Conservation (phyloP, 1,284 basidiomycete species). For the Moesziomyces aphidis region DNA sequence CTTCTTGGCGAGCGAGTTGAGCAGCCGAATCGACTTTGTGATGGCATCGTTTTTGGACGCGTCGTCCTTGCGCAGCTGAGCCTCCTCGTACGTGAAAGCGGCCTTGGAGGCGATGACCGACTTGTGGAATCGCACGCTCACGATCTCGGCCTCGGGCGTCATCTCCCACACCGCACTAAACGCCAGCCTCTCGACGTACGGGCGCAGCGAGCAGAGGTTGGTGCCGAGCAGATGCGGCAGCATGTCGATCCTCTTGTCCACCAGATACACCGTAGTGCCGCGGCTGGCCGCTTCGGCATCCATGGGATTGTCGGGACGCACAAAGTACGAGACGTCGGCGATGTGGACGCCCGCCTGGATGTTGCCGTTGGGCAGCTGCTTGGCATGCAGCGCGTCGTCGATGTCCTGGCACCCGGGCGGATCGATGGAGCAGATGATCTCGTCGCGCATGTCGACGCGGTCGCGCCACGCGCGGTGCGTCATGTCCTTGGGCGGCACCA, state of each 20-base stretch:
- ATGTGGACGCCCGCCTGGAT: slow-evolving; percentile 99
- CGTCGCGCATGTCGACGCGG: slow-evolving; percentile 85
- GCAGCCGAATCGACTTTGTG: slow-evolving; percentile 87
- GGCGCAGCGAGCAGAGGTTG: slow-evolving; percentile 92
- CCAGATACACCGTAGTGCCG: slow-evolving; percentile 97
- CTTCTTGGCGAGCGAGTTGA: slow-evolving; percentile 88
- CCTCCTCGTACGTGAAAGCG: slow-evolving; percentile 97
- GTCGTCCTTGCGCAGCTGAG: slow-evolving; percentile 93
- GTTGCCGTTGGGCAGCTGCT: slow-evolving; percentile 88
- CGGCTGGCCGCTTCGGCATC: slow-evolving; percentile 93
- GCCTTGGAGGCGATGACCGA: slow-evolving; percentile 96
- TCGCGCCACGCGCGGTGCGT: slow-evolving; percentile 79
- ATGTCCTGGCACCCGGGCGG: slow-evolving; percentile 98
- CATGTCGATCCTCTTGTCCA: slow-evolving; percentile 99
- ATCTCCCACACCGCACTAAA: slow-evolving; percentile 96
- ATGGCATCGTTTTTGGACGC: slow-evolving; percentile 81
- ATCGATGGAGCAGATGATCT: slow-evolving; percentile 96
- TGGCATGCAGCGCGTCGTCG: slow-evolving; percentile 97
- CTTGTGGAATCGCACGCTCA: slow-evolving; percentile 91
- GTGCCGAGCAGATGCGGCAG: slow-evolving; percentile 92
- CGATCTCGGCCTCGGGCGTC: slow-evolving; percentile 77
- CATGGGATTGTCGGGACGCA: slow-evolving; percentile 93
- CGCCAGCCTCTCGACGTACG: slow-evolving; percentile 91
- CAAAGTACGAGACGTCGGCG: slow-evolving; percentile 97
- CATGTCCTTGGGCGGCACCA: slow-evolving; percentile 82